Evolutionary conservation across 495 filamentous ascomycete species (phyloP).

Genomic region (Neurospora intermedia): DNA sequence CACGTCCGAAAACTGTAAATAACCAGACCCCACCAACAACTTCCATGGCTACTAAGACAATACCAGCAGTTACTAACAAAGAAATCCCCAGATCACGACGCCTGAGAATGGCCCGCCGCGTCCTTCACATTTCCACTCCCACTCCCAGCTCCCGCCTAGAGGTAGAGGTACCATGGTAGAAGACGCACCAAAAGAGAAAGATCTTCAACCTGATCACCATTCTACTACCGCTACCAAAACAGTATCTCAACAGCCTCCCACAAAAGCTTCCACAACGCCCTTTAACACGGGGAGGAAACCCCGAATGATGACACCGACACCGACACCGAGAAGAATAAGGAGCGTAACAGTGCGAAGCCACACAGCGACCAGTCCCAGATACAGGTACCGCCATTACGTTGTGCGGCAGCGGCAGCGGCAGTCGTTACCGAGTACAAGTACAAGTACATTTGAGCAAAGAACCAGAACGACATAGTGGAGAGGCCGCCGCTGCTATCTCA

Average conservation of each 20-base stretch:
- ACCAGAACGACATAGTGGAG: not conserved
- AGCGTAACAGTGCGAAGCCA: not conserved
- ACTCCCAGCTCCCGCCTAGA: too few species aligned
- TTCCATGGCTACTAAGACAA: not conserved
- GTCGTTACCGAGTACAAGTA: not conserved
- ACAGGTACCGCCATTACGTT: too few species aligned
- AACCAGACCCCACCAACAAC: not conserved
- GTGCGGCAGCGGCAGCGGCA: too few species aligned
- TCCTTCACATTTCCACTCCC: slow-evolving; percentile 6
- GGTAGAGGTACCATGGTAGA: not conserved
- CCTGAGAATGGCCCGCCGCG: slow-evolving; percentile 12
- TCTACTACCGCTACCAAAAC: not conserved
- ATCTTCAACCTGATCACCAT: not conserved
- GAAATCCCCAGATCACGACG: slow-evolving; percentile 8
- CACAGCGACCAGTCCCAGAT: too few species aligned
- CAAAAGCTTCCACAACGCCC: not conserved
- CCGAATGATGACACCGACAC: not conserved
- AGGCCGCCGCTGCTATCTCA: not conserved
- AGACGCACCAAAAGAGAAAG: not conserved
- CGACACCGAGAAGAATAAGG: too few species aligned
- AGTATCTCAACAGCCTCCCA: not conserved
- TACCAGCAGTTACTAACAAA: not conserved
- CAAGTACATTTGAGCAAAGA: not conserved
- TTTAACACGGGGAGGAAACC: not conserved
- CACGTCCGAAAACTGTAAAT: slow-evolving; percentile 16